phyloP scores from a whole-genome alignment of 129 eudicot species.

The Arctium lappa region DNA sequence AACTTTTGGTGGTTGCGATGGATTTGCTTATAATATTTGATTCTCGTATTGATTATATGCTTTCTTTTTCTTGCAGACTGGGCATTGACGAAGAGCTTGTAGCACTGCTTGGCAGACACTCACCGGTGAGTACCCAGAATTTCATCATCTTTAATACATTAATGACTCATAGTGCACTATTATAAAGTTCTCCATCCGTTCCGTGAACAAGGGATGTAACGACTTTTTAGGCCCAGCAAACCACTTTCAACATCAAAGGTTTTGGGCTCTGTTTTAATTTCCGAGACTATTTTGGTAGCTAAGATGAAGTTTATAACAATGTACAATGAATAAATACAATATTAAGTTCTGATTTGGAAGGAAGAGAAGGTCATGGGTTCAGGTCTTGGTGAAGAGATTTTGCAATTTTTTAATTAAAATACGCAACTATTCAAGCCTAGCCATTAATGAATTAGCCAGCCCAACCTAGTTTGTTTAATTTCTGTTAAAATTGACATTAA shows the following conservation, averaged over 20 bases:
- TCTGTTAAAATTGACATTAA: too few relatives aligned
- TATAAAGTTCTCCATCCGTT: neutral
- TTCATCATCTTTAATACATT: neutral
- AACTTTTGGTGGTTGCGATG: neutral
- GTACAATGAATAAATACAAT: neutral
- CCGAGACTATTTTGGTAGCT: neutral
- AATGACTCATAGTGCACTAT: neutral
- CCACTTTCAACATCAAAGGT: neutral
- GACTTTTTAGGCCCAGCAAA: neutral
- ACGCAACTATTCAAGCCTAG: too few relatives aligned
- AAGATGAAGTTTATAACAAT: neutral
- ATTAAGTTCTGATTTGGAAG: neutral
- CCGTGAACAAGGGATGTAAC: neutral
- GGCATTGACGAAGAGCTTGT: constrained; percentile 99
- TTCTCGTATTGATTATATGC: neutral
- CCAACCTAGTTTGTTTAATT: too few relatives aligned
- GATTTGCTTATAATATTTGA: neutral
- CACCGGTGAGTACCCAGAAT: constrained; percentile 54
- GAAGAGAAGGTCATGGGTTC: too few relatives aligned
- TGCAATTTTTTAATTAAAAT: too few relatives aligned
- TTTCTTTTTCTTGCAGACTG: constrained; percentile 46
- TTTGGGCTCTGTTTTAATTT: neutral
- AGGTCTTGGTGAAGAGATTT: too few relatives aligned
- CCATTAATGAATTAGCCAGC: too few relatives aligned
- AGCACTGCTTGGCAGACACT: constrained; percentile 64